Evolutionary conservation across 306 rosid species (phyloP).

Genomic region (Acacia acuminata): DNA sequence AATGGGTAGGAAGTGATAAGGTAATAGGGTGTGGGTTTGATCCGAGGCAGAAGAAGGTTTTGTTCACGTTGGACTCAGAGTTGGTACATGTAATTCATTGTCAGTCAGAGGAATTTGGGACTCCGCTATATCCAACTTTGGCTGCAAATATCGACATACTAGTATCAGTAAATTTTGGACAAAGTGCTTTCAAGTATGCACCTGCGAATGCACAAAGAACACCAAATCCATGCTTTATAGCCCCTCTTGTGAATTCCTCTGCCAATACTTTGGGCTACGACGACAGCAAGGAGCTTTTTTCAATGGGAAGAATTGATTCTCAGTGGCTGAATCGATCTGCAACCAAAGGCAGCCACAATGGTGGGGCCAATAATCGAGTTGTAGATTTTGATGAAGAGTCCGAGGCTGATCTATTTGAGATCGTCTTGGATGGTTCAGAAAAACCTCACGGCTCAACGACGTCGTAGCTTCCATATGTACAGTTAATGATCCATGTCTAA

Average conservation of each 20-base stretch:
- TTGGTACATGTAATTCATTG: slow-evolving; percentile 73
- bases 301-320: slow-evolving; percentile 89
- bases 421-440: slow-evolving; percentile 45
- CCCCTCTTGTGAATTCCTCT: slow-evolving; percentile 50
- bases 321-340: slow-evolving; percentile 56
- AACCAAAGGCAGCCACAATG: slow-evolving; percentile 44
- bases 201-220: slow-evolving; percentile 89
- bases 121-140: slow-evolving; percentile 71
- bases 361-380: slow-evolving; percentile 14
- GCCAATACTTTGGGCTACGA: slow-evolving; percentile 59
- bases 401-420: slow-evolving; percentile 58
- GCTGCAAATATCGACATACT: slow-evolving; percentile 66
- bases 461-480: slow-evolving; percentile 22
- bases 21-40: slow-evolving; percentile 96
- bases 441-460: slow-evolving; percentile 33
- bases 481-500: neutral
- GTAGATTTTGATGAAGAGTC: slow-evolving; percentile 55
- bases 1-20: slow-evolving; percentile 70
- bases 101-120: slow-evolving; percentile 72
- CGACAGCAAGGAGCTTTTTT: slow-evolving; percentile 89
- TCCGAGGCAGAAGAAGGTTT: slow-evolving; percentile 80
- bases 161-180: slow-evolving; percentile 82
- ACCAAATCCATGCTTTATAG: slow-evolving; percentile 85
- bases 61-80: slow-evolving; percentile 86
- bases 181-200: slow-evolving; percentile 71